A percentile compares a stretch with the other conserved stretches of the same genome.
These are phyloP conservation scores for Cytospora leucostoma DNA, from an alignment of 2,329 filamentous ascomycete genomes.

Conservation along the genomic window DNA sequence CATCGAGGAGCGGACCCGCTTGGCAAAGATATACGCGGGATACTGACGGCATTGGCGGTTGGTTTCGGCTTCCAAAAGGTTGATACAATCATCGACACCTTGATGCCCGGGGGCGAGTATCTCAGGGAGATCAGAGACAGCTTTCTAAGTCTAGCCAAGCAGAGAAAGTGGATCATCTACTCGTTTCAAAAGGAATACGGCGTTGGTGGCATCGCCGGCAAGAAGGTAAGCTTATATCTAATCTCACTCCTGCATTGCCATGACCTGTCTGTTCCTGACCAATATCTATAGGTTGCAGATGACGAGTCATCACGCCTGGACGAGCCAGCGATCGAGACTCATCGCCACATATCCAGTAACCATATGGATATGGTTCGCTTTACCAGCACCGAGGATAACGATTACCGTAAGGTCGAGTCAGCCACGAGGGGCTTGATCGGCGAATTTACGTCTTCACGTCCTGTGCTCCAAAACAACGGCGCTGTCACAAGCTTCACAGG, in stretches of 20 bases:
- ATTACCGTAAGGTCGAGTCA: conserved; percentile 39
- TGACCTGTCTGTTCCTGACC: conserved; percentile 1
- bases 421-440: not conserved
- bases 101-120: conserved; percentile 39
- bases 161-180: conserved; percentile 38
- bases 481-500: not conserved
- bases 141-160: conserved; percentile 35
- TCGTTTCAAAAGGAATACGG: conserved; percentile 37
- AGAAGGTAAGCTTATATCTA: not conserved
- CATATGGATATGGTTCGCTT: conserved; percentile 43
- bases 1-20: conserved; percentile 35
- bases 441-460: not conserved
- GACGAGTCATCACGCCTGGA: conserved; percentile 41
- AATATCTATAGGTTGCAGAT: conserved; percentile 37
- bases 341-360: conserved; percentile 37
- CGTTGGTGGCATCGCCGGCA: not conserved
- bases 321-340: conserved; percentile 35
- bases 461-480: not conserved
- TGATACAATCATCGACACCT: conserved; percentile 37
- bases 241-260: not conserved
- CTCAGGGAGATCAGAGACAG: conserved; percentile 37
- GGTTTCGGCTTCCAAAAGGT: conserved; percentile 30
- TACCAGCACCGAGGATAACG: conserved; percentile 32
- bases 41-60: conserved; percentile 18
- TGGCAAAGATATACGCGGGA: conserved; percentile 30